phyloP scores from a whole-genome alignment of 371 early-diverging fungal genomes.

The Syncephalastrum sp. region DNA sequence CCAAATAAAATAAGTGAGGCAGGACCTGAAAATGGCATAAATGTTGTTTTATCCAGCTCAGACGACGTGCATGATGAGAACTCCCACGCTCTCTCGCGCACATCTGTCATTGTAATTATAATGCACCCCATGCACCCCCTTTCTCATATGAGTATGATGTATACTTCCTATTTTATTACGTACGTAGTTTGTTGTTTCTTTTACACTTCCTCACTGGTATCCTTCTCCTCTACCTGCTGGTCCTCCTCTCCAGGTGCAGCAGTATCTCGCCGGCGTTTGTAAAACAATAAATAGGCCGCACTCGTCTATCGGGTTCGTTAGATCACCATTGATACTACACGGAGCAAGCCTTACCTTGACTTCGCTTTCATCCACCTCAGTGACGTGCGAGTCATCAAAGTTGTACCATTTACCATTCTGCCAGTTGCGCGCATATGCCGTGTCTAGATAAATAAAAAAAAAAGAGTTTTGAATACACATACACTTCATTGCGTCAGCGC shows the following conservation, averaged over 20 bases:
- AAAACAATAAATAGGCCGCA: slow-evolving; percentile 88
- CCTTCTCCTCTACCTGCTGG: slow-evolving; percentile 20
- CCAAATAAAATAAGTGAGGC: too few species aligned
- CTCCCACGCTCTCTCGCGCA: too few species aligned
- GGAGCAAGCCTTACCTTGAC: slow-evolving; percentile 48
- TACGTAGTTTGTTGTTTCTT: too few species aligned
- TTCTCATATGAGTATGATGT: too few species aligned
- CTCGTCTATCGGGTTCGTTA: slow-evolving; percentile 44
- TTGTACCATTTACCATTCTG: slow-evolving; percentile 78
- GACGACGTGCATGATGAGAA: too few species aligned
- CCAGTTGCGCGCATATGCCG: slow-evolving; percentile 85
- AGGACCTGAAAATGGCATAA: too few species aligned
- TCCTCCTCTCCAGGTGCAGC: slow-evolving; percentile 31
- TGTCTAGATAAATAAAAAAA: slow-evolving; percentile 68
- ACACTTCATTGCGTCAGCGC: slow-evolving; percentile 2
- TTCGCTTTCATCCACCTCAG: slow-evolving; percentile 49
- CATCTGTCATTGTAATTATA: too few species aligned
- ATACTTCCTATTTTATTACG: too few species aligned
- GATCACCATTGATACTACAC: slow-evolving; percentile 2
- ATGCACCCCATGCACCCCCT: too few species aligned
- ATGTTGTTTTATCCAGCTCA: too few species aligned
- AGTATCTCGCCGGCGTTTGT: slow-evolving; percentile 56
- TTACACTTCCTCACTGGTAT: slow-evolving; percentile 3
- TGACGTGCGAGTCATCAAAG: slow-evolving; percentile 87
- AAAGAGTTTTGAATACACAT: slow-evolving; percentile 5